Conservation (phyloP, 2,329 filamentous ascomycete genomes). For the Atkinsonella texensis region DNA sequence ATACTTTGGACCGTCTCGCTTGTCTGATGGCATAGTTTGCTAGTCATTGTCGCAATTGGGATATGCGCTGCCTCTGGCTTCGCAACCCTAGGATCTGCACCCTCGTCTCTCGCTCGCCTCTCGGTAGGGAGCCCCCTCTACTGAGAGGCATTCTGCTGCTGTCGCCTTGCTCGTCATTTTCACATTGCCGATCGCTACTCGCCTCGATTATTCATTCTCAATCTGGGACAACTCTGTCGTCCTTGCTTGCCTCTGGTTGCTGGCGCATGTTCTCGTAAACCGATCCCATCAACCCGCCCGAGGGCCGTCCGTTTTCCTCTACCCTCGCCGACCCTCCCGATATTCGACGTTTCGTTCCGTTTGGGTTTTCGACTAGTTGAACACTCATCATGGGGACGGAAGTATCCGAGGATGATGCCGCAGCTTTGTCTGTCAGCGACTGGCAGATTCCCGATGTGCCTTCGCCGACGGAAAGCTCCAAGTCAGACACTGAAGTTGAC, state of each 20-base stretch:
- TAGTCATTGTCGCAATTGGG: conserved; percentile 26
- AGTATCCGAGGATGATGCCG: conserved; percentile 33
- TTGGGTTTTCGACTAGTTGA: neutral
- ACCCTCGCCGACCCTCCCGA: neutral
- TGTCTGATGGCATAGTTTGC: conserved; percentile 24
- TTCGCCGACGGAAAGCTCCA: conserved; percentile 30
- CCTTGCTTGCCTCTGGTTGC: neutral
- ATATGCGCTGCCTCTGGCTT: conserved; percentile 25
- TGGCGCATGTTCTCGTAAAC: conserved; percentile 8
- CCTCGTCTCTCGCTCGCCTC: conserved; percentile 3
- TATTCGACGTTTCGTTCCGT: neutral
- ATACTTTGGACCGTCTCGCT: conserved; percentile 12
- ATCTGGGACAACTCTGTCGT: neutral
- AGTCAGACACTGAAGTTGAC: conserved; percentile 29
- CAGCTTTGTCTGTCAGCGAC: conserved; percentile 21
- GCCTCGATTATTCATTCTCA: neutral
- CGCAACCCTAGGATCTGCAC: conserved; percentile 18
- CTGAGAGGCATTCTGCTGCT: neutral
- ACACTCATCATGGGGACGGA: conserved; percentile 22
- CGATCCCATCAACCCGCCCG: conserved; percentile 2
- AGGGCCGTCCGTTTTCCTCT: conserved; percentile 2
- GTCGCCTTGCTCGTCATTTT: neutral
- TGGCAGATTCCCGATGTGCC: conserved; percentile 24
- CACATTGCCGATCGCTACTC: neutral
- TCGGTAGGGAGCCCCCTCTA: conserved; percentile 2